phyloP scores from a whole-genome alignment of 1,284 basidiomycete genomes.

The Limonomyces culmigenus region DNA sequence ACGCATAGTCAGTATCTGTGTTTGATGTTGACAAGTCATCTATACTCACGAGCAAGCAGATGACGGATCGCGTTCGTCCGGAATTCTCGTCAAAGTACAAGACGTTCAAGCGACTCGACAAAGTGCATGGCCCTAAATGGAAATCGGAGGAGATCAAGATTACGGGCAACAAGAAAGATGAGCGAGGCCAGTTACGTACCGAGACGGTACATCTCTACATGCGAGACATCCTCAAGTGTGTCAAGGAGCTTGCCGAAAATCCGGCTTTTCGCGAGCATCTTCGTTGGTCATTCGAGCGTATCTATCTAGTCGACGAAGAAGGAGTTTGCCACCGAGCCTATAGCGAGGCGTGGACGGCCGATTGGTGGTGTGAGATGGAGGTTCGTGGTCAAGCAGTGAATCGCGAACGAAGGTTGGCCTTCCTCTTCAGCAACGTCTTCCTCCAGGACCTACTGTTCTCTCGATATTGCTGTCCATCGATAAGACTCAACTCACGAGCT shows the following conservation, averaged over 20 bases:
- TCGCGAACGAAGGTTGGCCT: not conserved
- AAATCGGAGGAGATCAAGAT: conserved; percentile 7
- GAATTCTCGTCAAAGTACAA: conserved; percentile 8
- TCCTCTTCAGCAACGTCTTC: not conserved
- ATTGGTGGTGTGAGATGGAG: conserved; percentile 14
- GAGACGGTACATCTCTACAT: conserved; percentile 15
- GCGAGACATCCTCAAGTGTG: conserved; percentile 14
- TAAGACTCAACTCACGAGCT: conserved; percentile 1
- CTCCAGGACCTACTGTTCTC: not conserved
- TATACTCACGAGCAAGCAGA: too few species aligned
- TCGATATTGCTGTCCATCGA: conserved; percentile 1
- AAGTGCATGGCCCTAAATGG: conserved; percentile 10
- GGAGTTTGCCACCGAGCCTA: conserved; percentile 2
- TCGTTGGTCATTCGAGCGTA: conserved; percentile 10
- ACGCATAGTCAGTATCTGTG: conserved; percentile 6
- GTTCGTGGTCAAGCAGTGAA: conserved; percentile 7
- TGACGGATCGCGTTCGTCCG: conserved; percentile 4
- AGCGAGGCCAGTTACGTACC: conserved; percentile 4
- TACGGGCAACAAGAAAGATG: conserved; percentile 8
- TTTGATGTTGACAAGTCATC: not conserved
- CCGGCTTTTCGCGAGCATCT: conserved; percentile 11
- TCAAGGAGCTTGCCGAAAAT: conserved; percentile 17
- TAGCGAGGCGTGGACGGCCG: conserved; percentile 11
- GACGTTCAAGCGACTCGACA: conserved; percentile 8
- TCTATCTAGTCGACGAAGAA: conserved; percentile 7